Conservation (phyloP, 2,329 filamentous ascomycete species). For the Microsporum canis region DNA sequence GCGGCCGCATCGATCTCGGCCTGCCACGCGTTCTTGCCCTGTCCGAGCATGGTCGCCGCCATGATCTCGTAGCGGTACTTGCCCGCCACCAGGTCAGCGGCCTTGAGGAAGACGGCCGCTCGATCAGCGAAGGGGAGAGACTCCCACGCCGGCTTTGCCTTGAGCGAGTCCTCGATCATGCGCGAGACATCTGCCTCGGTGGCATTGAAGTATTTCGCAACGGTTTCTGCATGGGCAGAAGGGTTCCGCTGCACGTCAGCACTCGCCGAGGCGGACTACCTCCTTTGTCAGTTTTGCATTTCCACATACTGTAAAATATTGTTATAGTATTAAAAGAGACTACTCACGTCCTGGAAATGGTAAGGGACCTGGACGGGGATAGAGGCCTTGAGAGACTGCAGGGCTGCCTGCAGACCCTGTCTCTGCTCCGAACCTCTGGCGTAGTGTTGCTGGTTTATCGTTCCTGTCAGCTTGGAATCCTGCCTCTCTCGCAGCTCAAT, state of each 20-base stretch:
- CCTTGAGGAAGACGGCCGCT: constrained; percentile 89
- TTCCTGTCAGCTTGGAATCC: neutral
- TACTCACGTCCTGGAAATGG: neutral
- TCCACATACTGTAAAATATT: neutral
- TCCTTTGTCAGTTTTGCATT: neutral
- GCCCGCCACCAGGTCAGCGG: constrained; percentile 74
- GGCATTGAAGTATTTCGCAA: constrained; percentile 79
- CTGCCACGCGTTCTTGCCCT: constrained; percentile 98
- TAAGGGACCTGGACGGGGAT: constrained; percentile 9
- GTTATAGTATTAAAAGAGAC: neutral
- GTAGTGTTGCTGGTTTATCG: constrained; percentile 8
- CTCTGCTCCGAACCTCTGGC: constrained; percentile 9
- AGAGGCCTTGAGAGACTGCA: constrained; percentile 7
- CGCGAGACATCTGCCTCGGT: constrained; percentile 53
- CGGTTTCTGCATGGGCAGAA: constrained; percentile 59
- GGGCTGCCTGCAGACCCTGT: constrained; percentile 5
- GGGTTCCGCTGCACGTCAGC: constrained; percentile 58
- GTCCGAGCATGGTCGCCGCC: constrained; percentile 89
- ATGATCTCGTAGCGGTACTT: constrained; percentile 97
- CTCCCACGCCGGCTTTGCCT: constrained; percentile 76
- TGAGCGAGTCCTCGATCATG: constrained; percentile 73
- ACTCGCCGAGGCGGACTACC: neutral
- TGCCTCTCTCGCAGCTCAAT: neutral
- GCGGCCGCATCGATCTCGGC: constrained; percentile 98
- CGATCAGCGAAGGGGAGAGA: constrained; percentile 77